phyloP scores from a whole-genome alignment of 495 filamentous ascomycete species.

The Neurospora terricola region DNA sequence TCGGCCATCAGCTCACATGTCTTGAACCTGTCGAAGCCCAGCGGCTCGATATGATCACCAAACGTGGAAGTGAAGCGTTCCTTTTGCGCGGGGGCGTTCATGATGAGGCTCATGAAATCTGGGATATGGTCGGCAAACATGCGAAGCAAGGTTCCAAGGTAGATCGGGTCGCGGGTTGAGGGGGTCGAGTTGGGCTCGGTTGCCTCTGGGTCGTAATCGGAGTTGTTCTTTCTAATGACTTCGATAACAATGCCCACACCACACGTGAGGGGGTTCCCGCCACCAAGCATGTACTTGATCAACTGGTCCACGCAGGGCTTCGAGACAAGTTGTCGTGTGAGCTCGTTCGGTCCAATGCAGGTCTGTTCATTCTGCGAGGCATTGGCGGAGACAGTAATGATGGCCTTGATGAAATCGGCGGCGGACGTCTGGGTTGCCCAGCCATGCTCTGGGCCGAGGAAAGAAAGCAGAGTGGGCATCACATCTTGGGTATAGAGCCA shows the following conservation, averaged over 20 bases:
- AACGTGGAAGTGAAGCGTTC: constrained; percentile 54
- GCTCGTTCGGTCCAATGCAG: constrained; percentile 94
- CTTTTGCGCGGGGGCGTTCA: constrained; percentile 49
- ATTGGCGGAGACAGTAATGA: constrained; percentile 98
- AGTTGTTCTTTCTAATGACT: constrained; percentile 98
- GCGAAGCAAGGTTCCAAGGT: constrained; percentile 85
- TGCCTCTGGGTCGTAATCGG: constrained; percentile 92
- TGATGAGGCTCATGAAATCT: constrained; percentile 86
- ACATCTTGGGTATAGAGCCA: constrained; percentile 89
- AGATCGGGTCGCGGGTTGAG: constrained; percentile 86
- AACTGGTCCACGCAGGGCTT: constrained; percentile 69
- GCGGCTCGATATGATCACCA: constrained; percentile 81
- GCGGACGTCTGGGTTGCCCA: constrained; percentile 91
- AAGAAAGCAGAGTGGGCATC: constrained; percentile 81
- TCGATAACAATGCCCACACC: constrained; percentile 97
- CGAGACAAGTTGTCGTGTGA: constrained; percentile 94
- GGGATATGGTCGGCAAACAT: constrained; percentile 87
- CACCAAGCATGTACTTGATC: constrained; percentile 82
- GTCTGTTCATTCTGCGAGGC: constrained; percentile 95
- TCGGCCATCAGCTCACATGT: constrained; percentile 99
- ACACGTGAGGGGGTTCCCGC: constrained; percentile 90
- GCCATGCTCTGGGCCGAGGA: constrained; percentile 69
- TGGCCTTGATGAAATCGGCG: constrained; percentile 95
- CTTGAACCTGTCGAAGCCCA: constrained; percentile 98
- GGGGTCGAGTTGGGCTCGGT: constrained; percentile 66